Base-by-base conservation (phyloP, 768 basidiomycete genomes). In the Tulasnella sp. region DNA sequence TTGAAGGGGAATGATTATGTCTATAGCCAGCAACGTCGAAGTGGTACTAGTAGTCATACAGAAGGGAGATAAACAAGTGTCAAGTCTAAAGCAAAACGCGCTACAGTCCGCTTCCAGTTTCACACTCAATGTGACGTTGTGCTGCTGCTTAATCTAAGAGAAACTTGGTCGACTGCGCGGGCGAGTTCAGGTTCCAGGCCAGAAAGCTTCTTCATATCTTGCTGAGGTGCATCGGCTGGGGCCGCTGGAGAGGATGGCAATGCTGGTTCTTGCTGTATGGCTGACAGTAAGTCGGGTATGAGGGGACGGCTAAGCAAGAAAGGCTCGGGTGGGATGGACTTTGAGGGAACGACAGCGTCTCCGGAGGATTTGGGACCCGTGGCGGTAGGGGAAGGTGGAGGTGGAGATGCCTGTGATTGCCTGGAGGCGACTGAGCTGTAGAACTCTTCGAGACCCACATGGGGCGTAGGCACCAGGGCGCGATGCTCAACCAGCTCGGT, bases 91-190 rank as follows among this genome's bases (percentile, higher is more conserved):
- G 25, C 58, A 64, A 17, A 64, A 17, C 58, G 31, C 5, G 58
- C 58, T 64, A 34, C 58, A 64, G 42, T 42, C 42, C 42, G 17
- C 15, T 64, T 64, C 29, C 58, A 12, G 31, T 34, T 14, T 25
- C 25, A 64, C 22, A 0, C 49, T 49, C 49, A 64, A 64, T 25
- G 0, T 39, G 29, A 70, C 69, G 11, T 39, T 15, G 40, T 70
- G n/a, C n/a, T 70, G 22, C 15, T 29, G 19, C 37, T 70, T 49
- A 36, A 3, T 37, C 70, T 31, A 78, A 25, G 15, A 3, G 78
- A 40, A 75, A 39, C 64, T 67, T 79, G 78, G 22, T 79, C 74
- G 25, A 79, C 70, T 2, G 78, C 78, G 15, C 78, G 78, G 22
- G 64, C 45, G 15, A 79, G 68, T 38, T 79, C 78, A 2, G 67